Conservation (phyloP, 192 early-diverging fungal species). For the Helicostylum pulchrum region DNA sequence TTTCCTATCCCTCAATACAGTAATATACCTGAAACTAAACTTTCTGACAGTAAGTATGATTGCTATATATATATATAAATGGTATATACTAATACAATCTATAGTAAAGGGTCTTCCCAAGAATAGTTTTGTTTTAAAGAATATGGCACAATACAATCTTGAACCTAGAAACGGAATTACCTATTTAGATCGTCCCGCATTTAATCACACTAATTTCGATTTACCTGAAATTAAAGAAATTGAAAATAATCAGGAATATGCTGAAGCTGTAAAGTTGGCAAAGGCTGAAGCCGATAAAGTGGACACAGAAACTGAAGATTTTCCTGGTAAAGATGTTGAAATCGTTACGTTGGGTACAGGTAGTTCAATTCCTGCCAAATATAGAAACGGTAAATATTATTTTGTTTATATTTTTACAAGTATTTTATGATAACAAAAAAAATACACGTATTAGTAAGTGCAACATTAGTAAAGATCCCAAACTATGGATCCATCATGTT, state of each 20-base stretch:
- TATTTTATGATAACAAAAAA: background rate
- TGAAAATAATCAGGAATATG: slow-evolving; percentile 37
- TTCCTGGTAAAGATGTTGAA: slow-evolving; percentile 46
- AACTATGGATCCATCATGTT: slow-evolving; percentile 67
- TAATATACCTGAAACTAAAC: slow-evolving; percentile 36
- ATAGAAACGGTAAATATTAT: slow-evolving; percentile 73
- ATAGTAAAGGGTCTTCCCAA: slow-evolving; percentile 15
- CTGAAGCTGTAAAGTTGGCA: slow-evolving; percentile 27
- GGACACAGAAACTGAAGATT: background rate
- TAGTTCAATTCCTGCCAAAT: slow-evolving; percentile 82
- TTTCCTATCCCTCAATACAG: slow-evolving; percentile 73
- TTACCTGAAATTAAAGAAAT: slow-evolving; percentile 17
- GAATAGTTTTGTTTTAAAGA: slow-evolving; percentile 16
- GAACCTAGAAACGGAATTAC: slow-evolving; percentile 64
- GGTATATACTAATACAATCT: background rate
- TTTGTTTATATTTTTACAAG: background rate
- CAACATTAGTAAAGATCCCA: slow-evolving; percentile 70
- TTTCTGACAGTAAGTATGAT: slow-evolving; percentile 10
- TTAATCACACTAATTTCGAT: slow-evolving; percentile 20
- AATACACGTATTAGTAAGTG: slow-evolving; percentile 63
- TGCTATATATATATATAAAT: background rate
- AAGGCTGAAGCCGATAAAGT: slow-evolving; percentile 33
- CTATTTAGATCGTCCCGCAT: slow-evolving; percentile 22
- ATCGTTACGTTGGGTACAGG: slow-evolving; percentile 86
- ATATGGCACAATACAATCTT: slow-evolving; percentile 54